Conservation (phyloP, 768 basidiomycete genomes). For the Pleurotus giganteus region DNA sequence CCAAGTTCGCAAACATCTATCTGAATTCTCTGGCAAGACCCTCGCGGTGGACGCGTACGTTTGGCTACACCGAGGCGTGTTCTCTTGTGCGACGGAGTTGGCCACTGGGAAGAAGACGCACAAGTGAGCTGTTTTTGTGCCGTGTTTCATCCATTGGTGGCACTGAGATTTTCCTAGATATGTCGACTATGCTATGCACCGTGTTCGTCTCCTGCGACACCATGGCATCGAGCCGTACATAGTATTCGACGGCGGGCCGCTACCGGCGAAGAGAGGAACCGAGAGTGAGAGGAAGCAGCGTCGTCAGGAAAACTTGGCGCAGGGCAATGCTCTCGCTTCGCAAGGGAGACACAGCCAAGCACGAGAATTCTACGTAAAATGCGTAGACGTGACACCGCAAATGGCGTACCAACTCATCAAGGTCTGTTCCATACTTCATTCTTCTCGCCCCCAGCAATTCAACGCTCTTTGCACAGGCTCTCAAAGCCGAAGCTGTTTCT, state of each 20-base stretch:
- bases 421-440: conserved; percentile 38
- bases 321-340: conserved; percentile 67
- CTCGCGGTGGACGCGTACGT: conserved; percentile 95
- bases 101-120: conserved; percentile 81
- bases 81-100: conserved; percentile 86
- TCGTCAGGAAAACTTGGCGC: conserved; percentile 74
- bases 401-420: conserved; percentile 99
- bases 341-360: conserved; percentile 83
- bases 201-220: conserved; percentile 82
- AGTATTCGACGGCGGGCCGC: conserved; percentile 94
- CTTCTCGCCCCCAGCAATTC: too few relatives aligned
- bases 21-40: conserved; percentile 80
- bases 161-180: conserved; percentile 51
- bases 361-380: conserved; percentile 85
- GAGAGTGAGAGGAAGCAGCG: conserved; percentile 76
- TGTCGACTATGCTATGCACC: conserved; percentile 95
- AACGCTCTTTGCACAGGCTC: conserved; percentile 55
- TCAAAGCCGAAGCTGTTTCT: conserved; percentile 73
- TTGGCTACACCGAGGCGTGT: conserved; percentile 88
- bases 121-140: conserved; percentile 56
- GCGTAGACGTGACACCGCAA: conserved; percentile 92
- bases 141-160: background rate
- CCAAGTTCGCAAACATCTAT: conserved; percentile 73
- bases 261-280: conserved; percentile 92
- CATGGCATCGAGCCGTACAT: conserved; percentile 85